A percentile compares a stretch with the other conserved stretches of the same genome.
phyloP scores from a whole-genome alignment of 2,329 filamentous ascomycete species.

The Alternaria gansuensis region DNA sequence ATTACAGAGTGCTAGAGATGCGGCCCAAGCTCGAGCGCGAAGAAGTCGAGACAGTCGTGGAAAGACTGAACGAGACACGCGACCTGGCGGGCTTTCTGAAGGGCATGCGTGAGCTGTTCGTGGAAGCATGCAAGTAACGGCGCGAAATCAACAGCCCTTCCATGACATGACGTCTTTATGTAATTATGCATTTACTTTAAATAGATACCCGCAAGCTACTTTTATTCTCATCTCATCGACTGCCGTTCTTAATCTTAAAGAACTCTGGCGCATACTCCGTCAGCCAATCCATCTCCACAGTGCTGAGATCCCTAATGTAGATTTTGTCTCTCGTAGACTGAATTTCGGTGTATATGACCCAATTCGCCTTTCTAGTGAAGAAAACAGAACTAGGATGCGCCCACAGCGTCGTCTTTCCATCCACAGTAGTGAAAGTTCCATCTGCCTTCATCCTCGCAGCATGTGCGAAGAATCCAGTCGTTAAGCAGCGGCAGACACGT shows the following conservation, averaged over 20 bases:
- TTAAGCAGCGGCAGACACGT: conserved; percentile 83
- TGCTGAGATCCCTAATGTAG: conserved; percentile 90
- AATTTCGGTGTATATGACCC: conserved; percentile 94
- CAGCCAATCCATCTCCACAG: conserved; percentile 92
- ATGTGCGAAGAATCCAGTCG: conserved; percentile 90
- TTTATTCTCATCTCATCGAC: conserved; percentile 9
- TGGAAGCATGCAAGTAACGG: conserved; percentile 61
- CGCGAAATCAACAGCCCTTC: not conserved
- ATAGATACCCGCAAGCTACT: conserved; percentile 13
- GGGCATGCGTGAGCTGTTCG: conserved; percentile 82
- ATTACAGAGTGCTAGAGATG: conserved; percentile 85
- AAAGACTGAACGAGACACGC: conserved; percentile 81
- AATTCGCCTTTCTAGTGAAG: conserved; percentile 96
- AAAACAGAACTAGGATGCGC: conserved; percentile 92
- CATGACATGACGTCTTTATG: not conserved
- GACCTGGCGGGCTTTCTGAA: conserved; percentile 78
- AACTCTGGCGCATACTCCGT: conserved; percentile 85
- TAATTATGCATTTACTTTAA: conserved; percentile 4
- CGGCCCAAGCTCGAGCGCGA: conserved; percentile 83
- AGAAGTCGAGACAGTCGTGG: conserved; percentile 77
- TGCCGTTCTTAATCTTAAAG: conserved; percentile 45
- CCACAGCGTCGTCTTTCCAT: conserved; percentile 78
- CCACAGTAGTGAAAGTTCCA: conserved; percentile 87
- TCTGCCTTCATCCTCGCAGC: conserved; percentile 93
- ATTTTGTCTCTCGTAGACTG: conserved; percentile 89